These are phyloP conservation scores for Ophiocordyceps camponoti-floridani DNA, from an alignment of 2,329 filamentous ascomycete species.

Conservation along the genomic window DNA sequence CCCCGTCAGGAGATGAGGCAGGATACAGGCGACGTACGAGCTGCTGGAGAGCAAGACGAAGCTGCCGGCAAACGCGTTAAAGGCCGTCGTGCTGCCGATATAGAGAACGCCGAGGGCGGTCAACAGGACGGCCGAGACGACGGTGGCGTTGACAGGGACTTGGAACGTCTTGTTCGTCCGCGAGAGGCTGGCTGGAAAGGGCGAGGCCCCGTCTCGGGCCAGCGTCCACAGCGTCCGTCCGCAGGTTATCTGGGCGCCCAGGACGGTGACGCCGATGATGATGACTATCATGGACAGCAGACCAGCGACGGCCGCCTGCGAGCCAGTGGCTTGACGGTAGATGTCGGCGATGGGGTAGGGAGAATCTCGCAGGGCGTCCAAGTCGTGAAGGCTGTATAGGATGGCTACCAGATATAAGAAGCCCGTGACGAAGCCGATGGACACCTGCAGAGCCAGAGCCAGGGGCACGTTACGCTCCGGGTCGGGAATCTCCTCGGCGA, in stretches of 20 bases:
- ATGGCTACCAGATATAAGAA: background rate
- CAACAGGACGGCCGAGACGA: background rate
- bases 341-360: background rate
- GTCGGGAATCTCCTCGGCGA: background rate
- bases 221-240: background rate
- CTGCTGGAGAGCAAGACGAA: background rate
- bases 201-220: background rate
- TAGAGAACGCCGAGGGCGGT: background rate
- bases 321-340: background rate
- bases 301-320: background rate
- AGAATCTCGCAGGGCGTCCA: background rate
- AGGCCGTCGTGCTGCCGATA: background rate
- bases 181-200: background rate
- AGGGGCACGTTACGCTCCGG: background rate
- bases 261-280: background rate
- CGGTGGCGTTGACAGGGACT: background rate
- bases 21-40: conserved; percentile 41
- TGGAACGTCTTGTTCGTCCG: background rate
- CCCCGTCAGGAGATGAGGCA: conserved; percentile 32
- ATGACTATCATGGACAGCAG: background rate
- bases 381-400: background rate
- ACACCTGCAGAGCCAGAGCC: background rate
- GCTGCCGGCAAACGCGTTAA: background rate
- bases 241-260: background rate
- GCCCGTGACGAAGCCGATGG: background rate